Conservation (phyloP, 2,329 filamentous ascomycete genomes). For the Cadophora gregata region DNA sequence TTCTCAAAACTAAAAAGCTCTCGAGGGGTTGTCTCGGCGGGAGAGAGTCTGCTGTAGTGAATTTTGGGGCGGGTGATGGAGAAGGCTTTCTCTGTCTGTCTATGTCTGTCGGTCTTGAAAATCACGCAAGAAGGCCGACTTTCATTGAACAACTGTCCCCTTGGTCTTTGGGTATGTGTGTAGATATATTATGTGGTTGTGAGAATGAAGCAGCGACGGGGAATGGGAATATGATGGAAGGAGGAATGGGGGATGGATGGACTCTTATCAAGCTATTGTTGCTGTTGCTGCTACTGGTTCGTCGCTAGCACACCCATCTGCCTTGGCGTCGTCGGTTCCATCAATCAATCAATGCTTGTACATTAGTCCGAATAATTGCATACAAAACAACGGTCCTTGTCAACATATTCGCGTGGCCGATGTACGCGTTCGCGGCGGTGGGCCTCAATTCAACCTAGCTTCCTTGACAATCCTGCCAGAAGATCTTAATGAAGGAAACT, state of each 20-base stretch:
- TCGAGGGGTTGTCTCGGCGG: constrained; percentile 36
- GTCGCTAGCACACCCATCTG: constrained; percentile 22
- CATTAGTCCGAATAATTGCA: constrained; percentile 39
- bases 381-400: constrained; percentile 39
- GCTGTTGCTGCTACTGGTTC: constrained; percentile 23
- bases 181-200: constrained; percentile 29
- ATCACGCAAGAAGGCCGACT: constrained; percentile 22
- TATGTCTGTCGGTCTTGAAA: constrained; percentile 27
- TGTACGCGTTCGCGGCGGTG: background rate
- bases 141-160: constrained; percentile 8
- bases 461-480: background rate
- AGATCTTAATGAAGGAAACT: background rate
- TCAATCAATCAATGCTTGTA: constrained; percentile 39
- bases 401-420: background rate
- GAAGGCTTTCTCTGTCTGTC: constrained; percentile 28
- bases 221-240: constrained; percentile 1
- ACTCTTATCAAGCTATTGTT: constrained; percentile 23
- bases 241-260: constrained; percentile 24
- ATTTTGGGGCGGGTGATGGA: constrained; percentile 29
- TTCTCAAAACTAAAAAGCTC: constrained; percentile 38
- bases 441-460: background rate
- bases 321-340: constrained; percentile 27
- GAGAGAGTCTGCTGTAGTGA: constrained; percentile 33
- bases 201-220: constrained; percentile 8
- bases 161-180: constrained; percentile 33